Conservation (phyloP, 169 alveolate species). For the Plasmodium fragile region DNA sequence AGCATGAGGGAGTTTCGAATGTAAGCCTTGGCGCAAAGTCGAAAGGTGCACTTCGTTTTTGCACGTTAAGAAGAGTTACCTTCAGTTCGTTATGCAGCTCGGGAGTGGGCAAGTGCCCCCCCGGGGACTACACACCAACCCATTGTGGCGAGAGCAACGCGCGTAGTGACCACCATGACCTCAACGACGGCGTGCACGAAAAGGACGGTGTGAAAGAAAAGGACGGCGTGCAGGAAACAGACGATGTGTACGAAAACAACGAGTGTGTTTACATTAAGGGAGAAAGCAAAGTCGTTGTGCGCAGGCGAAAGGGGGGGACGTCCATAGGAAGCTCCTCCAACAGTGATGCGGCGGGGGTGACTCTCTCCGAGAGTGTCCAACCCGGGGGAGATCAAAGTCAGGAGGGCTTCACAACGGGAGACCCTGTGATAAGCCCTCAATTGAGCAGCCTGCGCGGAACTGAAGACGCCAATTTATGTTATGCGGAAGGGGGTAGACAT, state of each 20-base stretch:
- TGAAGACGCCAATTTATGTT: not conserved
- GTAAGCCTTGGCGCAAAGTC: not conserved
- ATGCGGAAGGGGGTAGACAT: not conserved
- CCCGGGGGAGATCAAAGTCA: not conserved
- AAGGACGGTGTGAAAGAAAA: not conserved
- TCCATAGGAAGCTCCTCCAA: not conserved
- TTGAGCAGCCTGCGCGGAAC: not conserved
- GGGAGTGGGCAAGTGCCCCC: not conserved
- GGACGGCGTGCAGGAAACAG: conserved; percentile 22
- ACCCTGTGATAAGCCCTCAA: not conserved
- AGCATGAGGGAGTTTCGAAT: conserved; percentile 7
- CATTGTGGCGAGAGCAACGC: not conserved
- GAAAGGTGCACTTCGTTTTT: not conserved
- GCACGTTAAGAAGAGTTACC: not conserved
- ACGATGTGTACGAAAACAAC: conserved; percentile 48
- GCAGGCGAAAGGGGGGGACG: not conserved
- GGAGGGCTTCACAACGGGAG: not conserved
- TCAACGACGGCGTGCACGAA: not conserved
- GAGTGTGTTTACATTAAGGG: conserved; percentile 55
- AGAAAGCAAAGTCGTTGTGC: conserved; percentile 11
- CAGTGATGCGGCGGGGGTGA: not conserved
- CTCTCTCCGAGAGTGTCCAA: not conserved
- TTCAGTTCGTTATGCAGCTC: not conserved
- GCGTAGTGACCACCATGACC: not conserved
- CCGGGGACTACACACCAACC: not conserved